phyloP scores from a whole-genome alignment of 495 filamentous ascomycete genomes.

The Hypoxylon intermedium region DNA sequence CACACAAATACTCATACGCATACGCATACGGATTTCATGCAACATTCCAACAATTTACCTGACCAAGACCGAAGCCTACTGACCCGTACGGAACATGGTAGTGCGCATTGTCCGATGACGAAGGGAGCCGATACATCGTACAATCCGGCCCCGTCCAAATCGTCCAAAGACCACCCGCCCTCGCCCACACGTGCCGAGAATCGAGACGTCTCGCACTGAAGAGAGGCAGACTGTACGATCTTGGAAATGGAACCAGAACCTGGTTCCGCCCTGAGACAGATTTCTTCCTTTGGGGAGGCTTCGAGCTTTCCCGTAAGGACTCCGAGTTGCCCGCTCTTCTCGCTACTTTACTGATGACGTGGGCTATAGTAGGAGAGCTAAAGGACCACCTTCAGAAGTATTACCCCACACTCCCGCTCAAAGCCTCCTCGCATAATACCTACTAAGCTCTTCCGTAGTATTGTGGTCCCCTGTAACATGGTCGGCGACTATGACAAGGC shows the following conservation, averaged over 20 bases:
- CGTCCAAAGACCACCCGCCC: not conserved
- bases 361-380: slow-evolving; percentile 14
- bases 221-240: not conserved
- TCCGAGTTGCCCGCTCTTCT: not conserved
- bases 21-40: no score
- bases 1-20: no score
- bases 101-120: not conserved
- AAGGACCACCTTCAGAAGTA: not conserved
- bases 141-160: not conserved
- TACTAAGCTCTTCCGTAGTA: no score
- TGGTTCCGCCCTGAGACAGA: slow-evolving; percentile 16
- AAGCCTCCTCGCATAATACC: no score
- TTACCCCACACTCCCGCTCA: no score
- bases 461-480: not conserved
- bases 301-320: slow-evolving; percentile 3
- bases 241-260: not conserved
- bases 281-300: slow-evolving; percentile 3
- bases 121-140: not conserved
- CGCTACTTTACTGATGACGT: not conserved
- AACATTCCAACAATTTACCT: not conserved
- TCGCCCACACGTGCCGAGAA: not conserved
- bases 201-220: slow-evolving; percentile 1
- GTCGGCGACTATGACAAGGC: not conserved
- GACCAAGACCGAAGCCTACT: not conserved
- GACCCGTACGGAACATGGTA: not conserved